phyloP scores from a whole-genome alignment of 1,284 basidiomycete species.

The Stygiomarasmius scandens region DNA sequence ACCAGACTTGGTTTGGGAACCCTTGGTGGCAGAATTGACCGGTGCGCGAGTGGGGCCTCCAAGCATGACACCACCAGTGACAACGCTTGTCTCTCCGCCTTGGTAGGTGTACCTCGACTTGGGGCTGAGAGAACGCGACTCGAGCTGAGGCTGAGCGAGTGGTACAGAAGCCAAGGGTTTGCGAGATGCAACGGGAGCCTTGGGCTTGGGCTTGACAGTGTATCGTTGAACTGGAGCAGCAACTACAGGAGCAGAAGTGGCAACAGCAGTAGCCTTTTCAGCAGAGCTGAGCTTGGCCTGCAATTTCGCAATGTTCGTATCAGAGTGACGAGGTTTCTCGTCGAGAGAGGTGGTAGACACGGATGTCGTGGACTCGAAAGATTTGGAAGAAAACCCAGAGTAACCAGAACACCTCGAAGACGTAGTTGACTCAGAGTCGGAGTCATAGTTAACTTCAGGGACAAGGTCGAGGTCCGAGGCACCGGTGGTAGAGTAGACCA shows the following conservation, averaged over 20 bases:
- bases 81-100: constrained; percentile 12
- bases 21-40: too few species aligned
- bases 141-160: neutral
- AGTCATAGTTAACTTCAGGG: constrained; percentile 11
- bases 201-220: too few species aligned
- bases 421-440: constrained; percentile 11
- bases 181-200: neutral
- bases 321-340: neutral
- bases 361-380: constrained; percentile 2
- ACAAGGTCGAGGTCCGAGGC: neutral
- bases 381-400: constrained; percentile 9
- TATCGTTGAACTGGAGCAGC: too few species aligned
- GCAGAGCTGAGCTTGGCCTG: too few species aligned
- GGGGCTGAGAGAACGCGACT: neutral
- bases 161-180: neutral
- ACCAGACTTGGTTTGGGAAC: too few species aligned
- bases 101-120: constrained; percentile 12
- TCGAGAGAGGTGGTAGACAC: constrained; percentile 6
- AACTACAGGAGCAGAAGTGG: too few species aligned
- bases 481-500: neutral
- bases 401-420: constrained; percentile 12
- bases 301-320: too few species aligned
- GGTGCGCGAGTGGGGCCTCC: too few species aligned
- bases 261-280: too few species aligned
- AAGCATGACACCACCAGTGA: constrained; percentile 16